Base-by-base conservation (phyloP, 1,284 basidiomycete genomes). In the Melampsora larici-populina region DNA sequence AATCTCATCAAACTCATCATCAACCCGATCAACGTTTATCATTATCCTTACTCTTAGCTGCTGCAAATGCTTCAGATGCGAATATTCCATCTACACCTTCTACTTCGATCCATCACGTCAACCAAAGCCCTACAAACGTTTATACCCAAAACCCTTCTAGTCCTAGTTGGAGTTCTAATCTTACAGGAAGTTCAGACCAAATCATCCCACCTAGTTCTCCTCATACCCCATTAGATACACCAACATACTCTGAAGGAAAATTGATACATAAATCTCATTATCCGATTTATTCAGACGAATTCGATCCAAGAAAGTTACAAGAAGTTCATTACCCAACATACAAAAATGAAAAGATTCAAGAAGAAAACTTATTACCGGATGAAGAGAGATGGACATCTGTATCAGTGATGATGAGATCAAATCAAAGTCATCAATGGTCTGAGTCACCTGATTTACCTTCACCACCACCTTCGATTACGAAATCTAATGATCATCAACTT, bases 31-130 rank as follows among this genome's bases (percentile, higher is more conserved):
- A 26, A 11, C 26, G 58, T 15, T 60, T 72, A 46, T 72, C 70
- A 43, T 24, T 72, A 26, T 72, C 70, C 46, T 46, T 72, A 26
- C 43, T 72, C 21, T 26, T 72, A 26, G 70, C 55, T 24, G 70
- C 70, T 60, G 70, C 70, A 3, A 33, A 72, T 48, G 70, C 70
- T 49, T 43, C 70, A 21, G 58, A 72, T 63, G 55, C 36, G 9
- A 36, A 36, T 36, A 3, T 36, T 36, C 70, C 33, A 31, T 8
- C 31, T 24, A 40, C 33, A 72, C 36, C 43, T 43, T 15, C n/a
- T 62, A 62, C 60, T 33, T 18, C 15, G 3, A 46, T 64, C 49
- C 70, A 21, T 21, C 18, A 21, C 51, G 4, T 58, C 18, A 58
- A 21, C 13, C 26, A 58, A 58, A 58, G 5, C 2, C 26, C 26